Conservation (phyloP, 2,329 filamentous ascomycete genomes). For the Bipolaris bicolor region DNA sequence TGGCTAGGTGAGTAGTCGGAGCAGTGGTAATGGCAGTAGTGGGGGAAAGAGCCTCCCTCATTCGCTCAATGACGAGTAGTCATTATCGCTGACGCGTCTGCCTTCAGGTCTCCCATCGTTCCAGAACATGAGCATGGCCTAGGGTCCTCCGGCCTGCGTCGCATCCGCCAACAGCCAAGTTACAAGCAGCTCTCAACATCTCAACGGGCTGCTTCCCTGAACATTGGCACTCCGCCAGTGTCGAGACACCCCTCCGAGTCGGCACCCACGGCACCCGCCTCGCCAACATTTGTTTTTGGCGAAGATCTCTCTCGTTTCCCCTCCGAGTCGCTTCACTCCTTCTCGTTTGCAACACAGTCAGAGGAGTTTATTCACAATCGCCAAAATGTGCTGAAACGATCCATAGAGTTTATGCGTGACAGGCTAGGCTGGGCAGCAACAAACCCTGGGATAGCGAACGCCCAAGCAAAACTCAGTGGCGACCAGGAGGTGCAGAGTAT, state of each 20-base stretch:
- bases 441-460: conserved; percentile 77
- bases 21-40: conserved; percentile 16
- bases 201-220: conserved; percentile 74
- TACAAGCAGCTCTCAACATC: conserved; percentile 58
- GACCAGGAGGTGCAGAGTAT: conserved; percentile 88
- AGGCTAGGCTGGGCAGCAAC: conserved; percentile 80
- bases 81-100: conserved; percentile 20
- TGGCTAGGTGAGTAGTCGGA: conserved; percentile 69
- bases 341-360: conserved; percentile 95
- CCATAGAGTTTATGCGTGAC: conserved; percentile 95
- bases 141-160: conserved; percentile 83
- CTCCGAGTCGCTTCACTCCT: conserved; percentile 94
- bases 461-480: conserved; percentile 80
- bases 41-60: conserved; percentile 10
- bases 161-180: conserved; percentile 87
- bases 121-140: conserved; percentile 87
- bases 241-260: conserved; percentile 56
- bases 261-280: conserved; percentile 67
- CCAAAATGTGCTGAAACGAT: conserved; percentile 90
- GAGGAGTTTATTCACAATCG: conserved; percentile 90
- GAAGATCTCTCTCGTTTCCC: conserved; percentile 94
- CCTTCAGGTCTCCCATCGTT: conserved; percentile 75
- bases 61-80: conserved; percentile 3
- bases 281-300: conserved; percentile 71
- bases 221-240: conserved; percentile 64